Evolutionary conservation across 805 yeast species (phyloP).

Genomic region (Saccharomyces kudriavzevii): DNA sequence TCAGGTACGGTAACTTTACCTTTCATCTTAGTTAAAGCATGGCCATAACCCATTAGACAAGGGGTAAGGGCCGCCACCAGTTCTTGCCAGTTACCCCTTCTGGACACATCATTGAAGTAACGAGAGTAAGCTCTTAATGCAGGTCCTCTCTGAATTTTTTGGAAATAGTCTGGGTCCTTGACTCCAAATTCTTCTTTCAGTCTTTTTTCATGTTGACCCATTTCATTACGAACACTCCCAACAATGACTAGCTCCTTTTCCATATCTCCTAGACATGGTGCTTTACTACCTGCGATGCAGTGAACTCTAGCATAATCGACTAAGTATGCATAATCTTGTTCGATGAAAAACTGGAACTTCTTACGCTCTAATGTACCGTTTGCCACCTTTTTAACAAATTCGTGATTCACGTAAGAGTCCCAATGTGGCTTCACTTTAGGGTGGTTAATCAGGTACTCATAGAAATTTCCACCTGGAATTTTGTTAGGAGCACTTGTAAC

Average conservation of each 20-base stretch:
- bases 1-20: slow-evolving; percentile 26
- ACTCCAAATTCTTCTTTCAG: slow-evolving; percentile 33
- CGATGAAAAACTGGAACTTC: slow-evolving; percentile 44
- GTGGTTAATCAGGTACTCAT: slow-evolving; percentile 47
- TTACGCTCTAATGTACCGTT: slow-evolving; percentile 40
- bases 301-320: slow-evolving; percentile 62
- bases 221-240: slow-evolving; percentile 45
- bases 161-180: slow-evolving; percentile 39
- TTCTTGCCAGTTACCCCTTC: slow-evolving; percentile 51
- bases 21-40: slow-evolving; percentile 39
- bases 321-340: slow-evolving; percentile 62
- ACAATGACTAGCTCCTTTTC: slow-evolving; percentile 45
- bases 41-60: slow-evolving; percentile 63
- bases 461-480: slow-evolving; percentile 21
- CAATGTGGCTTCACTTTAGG: slow-evolving; percentile 48
- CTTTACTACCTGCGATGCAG: slow-evolving; percentile 52
- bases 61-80: slow-evolving; percentile 66
- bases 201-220: slow-evolving; percentile 46
- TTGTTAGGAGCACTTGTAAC: neutral
- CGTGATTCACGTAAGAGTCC: slow-evolving; percentile 52
- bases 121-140: slow-evolving; percentile 57
- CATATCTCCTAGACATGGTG: slow-evolving; percentile 47
- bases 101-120: slow-evolving; percentile 47
- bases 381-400: slow-evolving; percentile 50
- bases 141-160: slow-evolving; percentile 39